These are phyloP conservation scores for Fusarium veterinarium DNA, from an alignment of 2,329 filamentous ascomycete species.

Conservation along the genomic window DNA sequence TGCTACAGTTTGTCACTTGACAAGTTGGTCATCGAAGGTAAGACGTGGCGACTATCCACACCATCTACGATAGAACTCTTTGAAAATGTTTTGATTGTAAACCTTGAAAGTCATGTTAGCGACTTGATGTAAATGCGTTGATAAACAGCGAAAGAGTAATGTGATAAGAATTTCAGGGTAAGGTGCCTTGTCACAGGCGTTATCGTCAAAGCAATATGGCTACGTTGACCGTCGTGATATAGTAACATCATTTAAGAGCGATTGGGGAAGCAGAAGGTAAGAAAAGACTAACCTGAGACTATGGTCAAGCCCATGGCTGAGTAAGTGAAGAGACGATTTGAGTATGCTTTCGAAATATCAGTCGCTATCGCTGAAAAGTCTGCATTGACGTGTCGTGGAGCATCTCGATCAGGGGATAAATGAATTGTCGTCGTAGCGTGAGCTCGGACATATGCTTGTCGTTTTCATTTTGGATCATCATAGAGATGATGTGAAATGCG, in stretches of 20 bases:
- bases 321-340: neutral
- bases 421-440: conserved; percentile 58
- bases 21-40: neutral
- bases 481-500: conserved; percentile 47
- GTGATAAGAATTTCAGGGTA: conserved; percentile 17
- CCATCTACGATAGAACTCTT: neutral
- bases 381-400: conserved; percentile 26
- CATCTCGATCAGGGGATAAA: conserved; percentile 50
- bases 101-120: conserved; percentile 23
- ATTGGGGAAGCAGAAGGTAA: neutral
- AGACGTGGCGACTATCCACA: neutral
- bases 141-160: neutral
- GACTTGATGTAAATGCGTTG: neutral
- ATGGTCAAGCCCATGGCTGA: neutral
- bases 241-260: conserved; percentile 54
- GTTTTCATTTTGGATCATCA: conserved; percentile 89
- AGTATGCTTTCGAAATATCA: conserved; percentile 40
- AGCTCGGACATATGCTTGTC: conserved; percentile 99
- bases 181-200: conserved; percentile 59
- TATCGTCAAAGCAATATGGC: conserved; percentile 60
- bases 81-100: neutral
- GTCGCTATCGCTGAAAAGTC: conserved; percentile 28
- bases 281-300: conserved; percentile 46
- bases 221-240: conserved; percentile 63
- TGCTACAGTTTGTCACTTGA: conserved; percentile 8